phyloP scores from a whole-genome alignment of 1,284 basidiomycete genomes.

The Leucoagaricus sp. region DNA sequence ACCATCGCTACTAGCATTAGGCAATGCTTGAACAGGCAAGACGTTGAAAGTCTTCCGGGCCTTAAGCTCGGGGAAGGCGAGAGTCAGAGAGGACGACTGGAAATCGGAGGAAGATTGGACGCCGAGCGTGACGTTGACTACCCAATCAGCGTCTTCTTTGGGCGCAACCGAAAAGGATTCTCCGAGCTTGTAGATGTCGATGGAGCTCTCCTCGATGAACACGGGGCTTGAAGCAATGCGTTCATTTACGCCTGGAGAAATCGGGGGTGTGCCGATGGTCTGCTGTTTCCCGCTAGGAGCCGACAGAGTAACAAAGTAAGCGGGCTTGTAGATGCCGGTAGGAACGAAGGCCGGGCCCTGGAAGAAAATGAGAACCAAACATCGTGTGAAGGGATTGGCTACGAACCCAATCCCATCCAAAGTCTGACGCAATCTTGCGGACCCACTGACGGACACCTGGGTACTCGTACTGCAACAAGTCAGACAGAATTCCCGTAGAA shows the following conservation, averaged over 20 bases:
- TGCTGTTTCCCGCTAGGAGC: constrained; percentile 19
- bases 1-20: constrained; percentile 23
- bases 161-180: constrained; percentile 41
- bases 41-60: constrained; percentile 24
- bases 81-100: constrained; percentile 36
- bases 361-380: not conserved
- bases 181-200: constrained; percentile 56
- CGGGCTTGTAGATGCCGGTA: constrained; percentile 54
- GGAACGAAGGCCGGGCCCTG: constrained; percentile 62
- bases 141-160: constrained; percentile 50
- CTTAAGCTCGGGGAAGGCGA: constrained; percentile 48
- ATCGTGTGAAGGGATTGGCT: not conserved
- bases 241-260: constrained; percentile 3
- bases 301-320: constrained; percentile 47
- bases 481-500: not conserved
- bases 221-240: constrained; percentile 28
- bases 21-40: constrained; percentile 29
- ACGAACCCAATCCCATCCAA: constrained; percentile 60
- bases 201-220: constrained; percentile 53
- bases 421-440: constrained; percentile 56
- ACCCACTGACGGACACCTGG: constrained; percentile 50
- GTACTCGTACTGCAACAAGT: constrained; percentile 45
- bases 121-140: constrained; percentile 55
- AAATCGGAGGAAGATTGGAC: constrained; percentile 44
- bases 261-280: constrained; percentile 13